Evolutionary conservation across 345 rosid genomes (phyloP).

Genomic region (Citrus mangshanensis): DNA sequence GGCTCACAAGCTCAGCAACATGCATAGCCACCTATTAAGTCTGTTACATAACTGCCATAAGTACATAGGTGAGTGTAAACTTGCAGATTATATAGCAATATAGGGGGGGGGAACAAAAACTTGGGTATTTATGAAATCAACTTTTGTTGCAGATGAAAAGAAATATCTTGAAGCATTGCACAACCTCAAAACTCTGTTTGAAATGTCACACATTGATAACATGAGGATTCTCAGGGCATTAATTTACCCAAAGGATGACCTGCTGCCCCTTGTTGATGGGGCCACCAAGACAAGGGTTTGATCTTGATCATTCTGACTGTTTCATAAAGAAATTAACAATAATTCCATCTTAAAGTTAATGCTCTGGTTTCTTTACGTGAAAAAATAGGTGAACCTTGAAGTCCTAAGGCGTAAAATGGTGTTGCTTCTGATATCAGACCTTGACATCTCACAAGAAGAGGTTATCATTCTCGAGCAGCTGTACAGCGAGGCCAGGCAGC

Average conservation of each 20-base stretch:
- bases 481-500: conserved; percentile 46
- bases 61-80: conserved; percentile 40
- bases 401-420: conserved; percentile 67
- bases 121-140: background rate
- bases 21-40: conserved; percentile 33
- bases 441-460: conserved; percentile 56
- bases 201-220: conserved; percentile 41
- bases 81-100: background rate
- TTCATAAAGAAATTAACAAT: no score
- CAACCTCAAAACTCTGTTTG: conserved; percentile 29
- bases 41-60: conserved; percentile 32
- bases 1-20: conserved; percentile 52
- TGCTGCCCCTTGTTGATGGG: conserved; percentile 42
- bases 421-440: conserved; percentile 66
- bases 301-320: background rate
- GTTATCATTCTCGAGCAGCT: conserved; percentile 46
- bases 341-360: background rate
- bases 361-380: background rate
- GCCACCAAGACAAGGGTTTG: conserved; percentile 37
- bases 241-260: conserved; percentile 40
- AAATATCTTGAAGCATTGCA: conserved; percentile 30
- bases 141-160: conserved; percentile 36
- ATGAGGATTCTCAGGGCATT: conserved; percentile 42
- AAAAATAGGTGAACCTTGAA: conserved; percentile 57
- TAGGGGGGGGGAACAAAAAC: no score